These are phyloP conservation scores for Rhynchosporium graminicola DNA, from an alignment of 2,329 filamentous ascomycete genomes.

Conservation along the genomic window DNA sequence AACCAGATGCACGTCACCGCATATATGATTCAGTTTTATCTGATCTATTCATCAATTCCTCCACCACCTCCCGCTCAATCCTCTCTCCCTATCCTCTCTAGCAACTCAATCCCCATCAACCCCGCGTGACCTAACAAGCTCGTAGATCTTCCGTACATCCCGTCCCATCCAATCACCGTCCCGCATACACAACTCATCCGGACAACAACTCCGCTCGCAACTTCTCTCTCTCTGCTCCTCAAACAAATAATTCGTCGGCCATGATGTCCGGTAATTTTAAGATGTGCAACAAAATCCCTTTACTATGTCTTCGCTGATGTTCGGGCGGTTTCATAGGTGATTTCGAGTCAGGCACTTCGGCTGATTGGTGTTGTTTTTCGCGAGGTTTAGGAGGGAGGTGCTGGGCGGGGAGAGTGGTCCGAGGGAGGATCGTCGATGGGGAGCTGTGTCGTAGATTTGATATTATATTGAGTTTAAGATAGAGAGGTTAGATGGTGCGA, in stretches of 20 bases:
- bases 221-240: not conserved
- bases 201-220: not conserved
- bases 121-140: not conserved
- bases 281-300: conserved; percentile 10
- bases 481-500: too few relatives aligned
- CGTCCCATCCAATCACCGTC: not conserved
- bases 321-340: not conserved
- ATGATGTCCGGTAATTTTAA: not conserved
- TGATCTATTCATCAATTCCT: not conserved
- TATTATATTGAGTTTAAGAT: too few relatives aligned
- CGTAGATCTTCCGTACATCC: not conserved
- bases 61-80: not conserved
- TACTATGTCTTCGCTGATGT: too few relatives aligned
- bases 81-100: not conserved
- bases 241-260: conserved; percentile 8
- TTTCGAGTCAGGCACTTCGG: not conserved
- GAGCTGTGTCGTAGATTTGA: not conserved
- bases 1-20: not conserved
- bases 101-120: not conserved
- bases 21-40: not conserved
- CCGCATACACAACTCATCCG: not conserved
- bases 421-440: conserved; percentile 7
- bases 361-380: not conserved
- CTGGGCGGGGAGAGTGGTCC: not conserved
- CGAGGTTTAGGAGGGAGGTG: not conserved